These are phyloP conservation scores for Rhodocollybia butyracea DNA, from an alignment of 768 basidiomycete genomes.

Conservation along the genomic window DNA sequence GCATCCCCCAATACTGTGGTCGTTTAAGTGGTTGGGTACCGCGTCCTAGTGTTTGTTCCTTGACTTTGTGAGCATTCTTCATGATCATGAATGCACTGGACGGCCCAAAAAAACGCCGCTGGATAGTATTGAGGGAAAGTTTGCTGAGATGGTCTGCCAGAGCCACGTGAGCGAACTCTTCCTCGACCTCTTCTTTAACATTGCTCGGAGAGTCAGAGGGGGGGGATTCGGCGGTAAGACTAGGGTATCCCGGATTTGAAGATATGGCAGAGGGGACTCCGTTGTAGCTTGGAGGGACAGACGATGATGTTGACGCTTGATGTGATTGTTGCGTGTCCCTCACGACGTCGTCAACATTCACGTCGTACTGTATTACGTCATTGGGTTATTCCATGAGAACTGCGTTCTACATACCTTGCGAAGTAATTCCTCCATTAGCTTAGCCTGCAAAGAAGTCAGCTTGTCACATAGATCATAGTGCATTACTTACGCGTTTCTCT, in stretches of 20 bases:
- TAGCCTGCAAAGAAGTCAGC: slow-evolving; percentile 19
- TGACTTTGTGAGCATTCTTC: slow-evolving; percentile 6
- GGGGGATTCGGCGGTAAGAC: slow-evolving; percentile 8
- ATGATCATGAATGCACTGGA: slow-evolving; percentile 11
- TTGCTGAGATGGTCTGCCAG: slow-evolving; percentile 28
- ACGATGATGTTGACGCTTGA: background rate
- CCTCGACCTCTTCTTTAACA: slow-evolving; percentile 19
- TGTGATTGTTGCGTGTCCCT: background rate
- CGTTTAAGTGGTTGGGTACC: background rate
- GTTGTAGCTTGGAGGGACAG: background rate
- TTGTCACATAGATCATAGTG: background rate
- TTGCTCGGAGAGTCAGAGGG: slow-evolving; percentile 9
- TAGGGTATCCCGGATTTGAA: background rate
- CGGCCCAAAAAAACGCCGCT: slow-evolving; percentile 3
- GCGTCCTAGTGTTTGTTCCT: background rate
- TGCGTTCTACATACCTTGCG: slow-evolving; percentile 24
- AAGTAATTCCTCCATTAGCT: slow-evolving; percentile 42
- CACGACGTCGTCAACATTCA: background rate
- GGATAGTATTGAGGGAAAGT: slow-evolving; percentile 24
- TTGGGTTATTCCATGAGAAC: background rate
- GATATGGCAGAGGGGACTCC: slow-evolving; percentile 4
- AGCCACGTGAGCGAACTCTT: slow-evolving; percentile 30
- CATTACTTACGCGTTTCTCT: slow-evolving; percentile 23
- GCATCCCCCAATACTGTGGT: slow-evolving; percentile 9
- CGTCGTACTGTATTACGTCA: slow-evolving; percentile 1